Base-by-base conservation (phyloP, 2,329 filamentous ascomycete species). In the Triangularia verruculosa region DNA sequence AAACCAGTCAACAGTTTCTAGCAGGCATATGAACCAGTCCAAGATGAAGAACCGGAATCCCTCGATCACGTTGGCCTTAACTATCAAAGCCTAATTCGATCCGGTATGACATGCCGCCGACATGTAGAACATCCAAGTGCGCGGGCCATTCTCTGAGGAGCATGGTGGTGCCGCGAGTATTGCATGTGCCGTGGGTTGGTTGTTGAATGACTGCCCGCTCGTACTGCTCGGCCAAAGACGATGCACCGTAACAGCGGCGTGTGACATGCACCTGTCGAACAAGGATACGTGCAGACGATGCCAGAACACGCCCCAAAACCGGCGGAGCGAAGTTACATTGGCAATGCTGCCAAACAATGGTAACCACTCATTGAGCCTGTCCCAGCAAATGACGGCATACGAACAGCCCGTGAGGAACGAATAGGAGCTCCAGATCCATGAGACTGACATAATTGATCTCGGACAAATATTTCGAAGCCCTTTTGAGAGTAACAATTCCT, bases 241-340 rank as follows among this genome's bases (percentile, higher is more conserved):
- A n/a, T 20, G 17, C 4, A n/a, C 17, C 17, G 13, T 47, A 28
- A 28, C 27, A 28, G 27, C 27, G 27, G 27, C 27, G 27, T 53
- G n/a, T 53, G 30, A 13, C 30, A 34, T 34, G 6, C 5, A 7
- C 30, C 30, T 13, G 3, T 58, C 57, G 27, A 61, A 57, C 15
- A 61, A 1, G 25, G 32, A 11, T 7, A 64, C 55, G 13, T 62
- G 56, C n/a, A 62, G 55, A 47, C 56, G 47, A 34, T 70, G 68
- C 70, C 68, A 73, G 59, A 72, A 72, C 7, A 57, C 11, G 22
- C 69, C 64, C 70, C 67, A 73, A 53, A 73, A 71, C 6, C 67
- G 67, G 11, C 66, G 65, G 4, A 73, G 28, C 0, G 69, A 61
- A 39, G 66, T 65, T 2, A 66, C 69, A 20, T 70, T 56, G 28